Percentiles rank a stretch among this genome's conserved stretches.
Evolutionary conservation across 1,284 basidiomycete species (phyloP).

Genomic region (Fomes fomentarius): DNA sequence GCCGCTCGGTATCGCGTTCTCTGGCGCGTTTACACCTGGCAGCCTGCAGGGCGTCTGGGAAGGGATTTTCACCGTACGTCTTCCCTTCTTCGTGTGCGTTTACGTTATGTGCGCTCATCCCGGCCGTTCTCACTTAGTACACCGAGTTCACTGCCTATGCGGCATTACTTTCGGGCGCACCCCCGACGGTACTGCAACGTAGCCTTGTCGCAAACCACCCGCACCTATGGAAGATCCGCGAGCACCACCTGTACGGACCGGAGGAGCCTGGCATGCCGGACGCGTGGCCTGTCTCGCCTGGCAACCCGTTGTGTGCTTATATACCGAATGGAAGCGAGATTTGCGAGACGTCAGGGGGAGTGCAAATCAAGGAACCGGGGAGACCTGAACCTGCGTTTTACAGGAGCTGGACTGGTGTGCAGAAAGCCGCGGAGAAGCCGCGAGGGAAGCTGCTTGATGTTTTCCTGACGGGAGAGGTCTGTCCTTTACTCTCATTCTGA

Average conservation of each 20-base stretch:
- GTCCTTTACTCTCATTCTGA: slow-evolving; percentile 12
- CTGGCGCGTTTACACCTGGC: slow-evolving; percentile 57
- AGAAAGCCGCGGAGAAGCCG: slow-evolving; percentile 18
- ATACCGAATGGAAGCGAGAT: slow-evolving; percentile 53
- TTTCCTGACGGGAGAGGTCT: slow-evolving; percentile 71
- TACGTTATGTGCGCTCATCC: background rate
- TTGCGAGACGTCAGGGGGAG: slow-evolving; percentile 42
- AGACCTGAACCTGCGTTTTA: slow-evolving; percentile 44
- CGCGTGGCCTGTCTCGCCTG: slow-evolving; percentile 33
- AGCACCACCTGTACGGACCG: slow-evolving; percentile 57
- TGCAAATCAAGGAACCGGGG: slow-evolving; percentile 47
- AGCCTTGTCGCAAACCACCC: slow-evolving; percentile 66
- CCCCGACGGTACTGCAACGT: slow-evolving; percentile 57
- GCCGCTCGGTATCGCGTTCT: slow-evolving; percentile 36
- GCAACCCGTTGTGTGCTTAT: slow-evolving; percentile 49
- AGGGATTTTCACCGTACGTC: slow-evolving; percentile 68
- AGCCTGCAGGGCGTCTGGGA: slow-evolving; percentile 79
- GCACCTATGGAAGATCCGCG: slow-evolving; percentile 79
- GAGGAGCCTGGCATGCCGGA: slow-evolving; percentile 17
- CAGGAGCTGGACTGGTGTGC: slow-evolving; percentile 28
- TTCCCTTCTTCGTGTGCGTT: background rate
- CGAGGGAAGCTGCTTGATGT: slow-evolving; percentile 54
- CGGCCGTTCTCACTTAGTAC: slow-evolving; percentile 58
- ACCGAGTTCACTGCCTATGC: slow-evolving; percentile 74
- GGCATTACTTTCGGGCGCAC: slow-evolving; percentile 61